A percentile compares a stretch with the other conserved stretches of the same genome.
Conservation (phyloP, 148 eudicot species). For the Amaranthus hypochondriacus region DNA sequence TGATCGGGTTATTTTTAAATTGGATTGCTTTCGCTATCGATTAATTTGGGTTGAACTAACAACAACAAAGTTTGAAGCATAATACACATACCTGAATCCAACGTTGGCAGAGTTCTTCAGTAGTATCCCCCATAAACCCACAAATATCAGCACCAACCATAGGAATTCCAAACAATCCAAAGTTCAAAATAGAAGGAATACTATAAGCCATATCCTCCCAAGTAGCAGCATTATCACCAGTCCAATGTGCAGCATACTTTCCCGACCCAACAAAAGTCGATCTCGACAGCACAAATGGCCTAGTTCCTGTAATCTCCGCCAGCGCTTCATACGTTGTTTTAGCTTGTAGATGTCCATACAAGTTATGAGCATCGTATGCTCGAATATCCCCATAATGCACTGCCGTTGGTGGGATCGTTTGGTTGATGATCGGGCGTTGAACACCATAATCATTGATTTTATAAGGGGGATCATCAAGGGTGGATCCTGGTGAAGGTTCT, state of each 20-base stretch:
- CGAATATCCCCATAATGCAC: slow-evolving; percentile 42
- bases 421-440: slow-evolving; percentile 35
- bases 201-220: slow-evolving; percentile 73
- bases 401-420: slow-evolving; percentile 60
- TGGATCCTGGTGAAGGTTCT: slow-evolving; percentile 36
- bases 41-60: too few relatives aligned
- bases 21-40: too few relatives aligned
- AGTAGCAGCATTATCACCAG: slow-evolving; percentile 83
- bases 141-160: slow-evolving; percentile 97
- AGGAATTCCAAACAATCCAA: slow-evolving; percentile 77
- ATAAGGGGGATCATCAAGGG: slow-evolving; percentile 73
- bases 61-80: neutral
- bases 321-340: slow-evolving; percentile 50
- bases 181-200: slow-evolving; percentile 66
- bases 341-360: slow-evolving; percentile 63
- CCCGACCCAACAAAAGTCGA: slow-evolving; percentile 90
- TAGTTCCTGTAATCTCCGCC: slow-evolving; percentile 37
- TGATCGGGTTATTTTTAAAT: too few relatives aligned
- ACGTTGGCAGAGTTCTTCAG: slow-evolving; percentile 77
- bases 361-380: slow-evolving; percentile 61
- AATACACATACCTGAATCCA: slow-evolving; percentile 66
- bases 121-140: slow-evolving; percentile 62
- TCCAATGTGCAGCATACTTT: slow-evolving; percentile 85
- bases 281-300: slow-evolving; percentile 69
- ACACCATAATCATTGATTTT: slow-evolving; percentile 58